Evolutionary conservation across 495 filamentous ascomycete genomes (phyloP).

Genomic region (Darksidea phi): DNA sequence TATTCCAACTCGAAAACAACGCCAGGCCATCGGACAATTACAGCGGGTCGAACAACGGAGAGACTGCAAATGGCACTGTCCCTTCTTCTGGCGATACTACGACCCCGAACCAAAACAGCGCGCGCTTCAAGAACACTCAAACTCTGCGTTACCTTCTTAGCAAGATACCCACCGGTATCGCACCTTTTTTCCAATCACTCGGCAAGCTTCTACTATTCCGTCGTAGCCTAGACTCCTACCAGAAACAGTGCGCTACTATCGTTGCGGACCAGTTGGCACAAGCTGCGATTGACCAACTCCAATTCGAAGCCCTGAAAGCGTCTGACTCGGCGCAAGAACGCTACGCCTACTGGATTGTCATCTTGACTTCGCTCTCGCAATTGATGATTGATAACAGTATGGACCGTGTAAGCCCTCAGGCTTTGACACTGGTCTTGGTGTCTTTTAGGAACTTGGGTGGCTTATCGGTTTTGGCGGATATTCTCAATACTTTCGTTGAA

Average conservation of each 20-base stretch:
- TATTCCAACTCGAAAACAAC: constrained; percentile 24
- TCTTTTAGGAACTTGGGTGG: constrained; percentile 82
- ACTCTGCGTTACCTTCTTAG: constrained; percentile 73
- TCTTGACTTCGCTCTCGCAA: constrained; percentile 72
- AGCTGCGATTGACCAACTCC: constrained; percentile 65
- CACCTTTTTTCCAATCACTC: constrained; percentile 74
- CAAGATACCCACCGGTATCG: constrained; percentile 67
- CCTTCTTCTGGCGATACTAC: not conserved
- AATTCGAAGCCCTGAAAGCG: constrained; percentile 48
- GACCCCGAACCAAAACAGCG: constrained; percentile 40
- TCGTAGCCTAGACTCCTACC: constrained; percentile 61
- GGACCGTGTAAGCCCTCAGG: constrained; percentile 61
- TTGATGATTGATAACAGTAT: constrained; percentile 67
- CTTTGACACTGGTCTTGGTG: constrained; percentile 76
- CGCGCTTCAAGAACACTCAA: constrained; percentile 73
- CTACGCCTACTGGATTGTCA: constrained; percentile 77
- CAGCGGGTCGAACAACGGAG: not conserved
- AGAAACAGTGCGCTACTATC: constrained; percentile 63
- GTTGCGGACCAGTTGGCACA: constrained; percentile 78
- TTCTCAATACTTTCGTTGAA: constrained; percentile 69
- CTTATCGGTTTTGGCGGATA: constrained; percentile 66
- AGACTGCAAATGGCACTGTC: not conserved
- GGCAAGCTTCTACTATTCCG: constrained; percentile 76
- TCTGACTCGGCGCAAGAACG: constrained; percentile 49
- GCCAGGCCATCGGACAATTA: constrained; percentile 6